Conservation (phyloP, 495 filamentous ascomycete genomes). For the Podospora appendiculata region DNA sequence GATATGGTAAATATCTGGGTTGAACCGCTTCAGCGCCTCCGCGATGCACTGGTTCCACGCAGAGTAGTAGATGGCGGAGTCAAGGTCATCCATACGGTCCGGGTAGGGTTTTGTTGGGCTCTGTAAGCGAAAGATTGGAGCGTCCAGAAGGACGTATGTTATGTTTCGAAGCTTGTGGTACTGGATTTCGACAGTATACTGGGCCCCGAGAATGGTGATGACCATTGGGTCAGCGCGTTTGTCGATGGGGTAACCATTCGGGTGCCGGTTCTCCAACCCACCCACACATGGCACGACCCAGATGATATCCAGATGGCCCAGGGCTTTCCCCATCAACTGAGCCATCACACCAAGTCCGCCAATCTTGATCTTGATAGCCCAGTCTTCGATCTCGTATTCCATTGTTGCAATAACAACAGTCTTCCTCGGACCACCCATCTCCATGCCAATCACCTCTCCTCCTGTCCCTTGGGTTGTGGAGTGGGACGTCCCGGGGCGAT, state of each 20-base stretch:
- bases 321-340: constrained; percentile 62
- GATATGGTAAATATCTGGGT: constrained; percentile 65
- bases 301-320: constrained; percentile 59
- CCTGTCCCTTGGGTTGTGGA: no score
- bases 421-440: constrained; percentile 40
- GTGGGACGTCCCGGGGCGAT: no score
- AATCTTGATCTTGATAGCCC: constrained; percentile 65
- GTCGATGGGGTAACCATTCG: constrained; percentile 54
- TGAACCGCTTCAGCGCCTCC: constrained; percentile 46
- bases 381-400: constrained; percentile 67
- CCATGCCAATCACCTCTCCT: constrained; percentile 25
- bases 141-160: constrained; percentile 62
- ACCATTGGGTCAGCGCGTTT: constrained; percentile 46
- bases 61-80: constrained; percentile 62
- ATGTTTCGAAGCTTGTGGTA: constrained; percentile 60
- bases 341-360: constrained; percentile 64
- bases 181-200: constrained; percentile 55
- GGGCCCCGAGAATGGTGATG: constrained; percentile 52
- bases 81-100: constrained; percentile 62
- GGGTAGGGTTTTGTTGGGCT: constrained; percentile 57
- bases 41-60: constrained; percentile 68
- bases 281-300: constrained; percentile 69
- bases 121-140: constrained; percentile 60
- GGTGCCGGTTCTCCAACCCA: constrained; percentile 41
- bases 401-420: constrained; percentile 50